phyloP scores from a whole-genome alignment of 2,329 filamentous ascomycete species.

The Acephala macrosclerotiorum region DNA sequence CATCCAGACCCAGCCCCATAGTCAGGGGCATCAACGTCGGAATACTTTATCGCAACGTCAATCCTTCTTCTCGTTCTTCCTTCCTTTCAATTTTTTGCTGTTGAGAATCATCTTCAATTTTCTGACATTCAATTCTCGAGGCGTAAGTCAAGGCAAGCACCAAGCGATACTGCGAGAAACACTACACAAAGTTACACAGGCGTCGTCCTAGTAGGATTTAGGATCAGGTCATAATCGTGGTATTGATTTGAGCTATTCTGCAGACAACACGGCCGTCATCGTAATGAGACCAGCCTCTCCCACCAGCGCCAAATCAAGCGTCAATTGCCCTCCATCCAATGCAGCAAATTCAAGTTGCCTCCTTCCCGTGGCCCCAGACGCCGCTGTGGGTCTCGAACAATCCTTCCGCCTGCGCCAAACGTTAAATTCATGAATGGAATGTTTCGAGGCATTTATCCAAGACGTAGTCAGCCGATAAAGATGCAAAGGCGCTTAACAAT shows the following conservation, averaged over 20 bases:
- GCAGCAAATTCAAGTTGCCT: slow-evolving; percentile 16
- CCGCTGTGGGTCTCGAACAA: slow-evolving; percentile 25
- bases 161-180: neutral
- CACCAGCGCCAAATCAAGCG: slow-evolving; percentile 27
- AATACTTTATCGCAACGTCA: slow-evolving; percentile 36
- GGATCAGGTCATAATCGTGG: slow-evolving; percentile 11
- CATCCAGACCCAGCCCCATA: slow-evolving; percentile 16
- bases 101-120: neutral
- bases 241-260: slow-evolving; percentile 10
- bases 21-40: slow-evolving; percentile 8
- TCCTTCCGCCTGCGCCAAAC: slow-evolving; percentile 29
- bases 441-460: neutral
- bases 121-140: neutral
- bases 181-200: neutral
- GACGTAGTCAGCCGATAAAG: neutral
- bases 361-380: slow-evolving; percentile 22
- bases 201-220: neutral
- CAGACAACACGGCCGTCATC: slow-evolving; percentile 18
- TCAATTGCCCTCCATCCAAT: slow-evolving; percentile 18
- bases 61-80: neutral
- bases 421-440: neutral
- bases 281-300: slow-evolving; percentile 9
- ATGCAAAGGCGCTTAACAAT: slow-evolving; percentile 13
- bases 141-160: neutral
- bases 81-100: slow-evolving; percentile 3